These are phyloP conservation scores for Diplocarpon rosae DNA, from an alignment of 2,329 filamentous ascomycete species.

Conservation along the genomic window DNA sequence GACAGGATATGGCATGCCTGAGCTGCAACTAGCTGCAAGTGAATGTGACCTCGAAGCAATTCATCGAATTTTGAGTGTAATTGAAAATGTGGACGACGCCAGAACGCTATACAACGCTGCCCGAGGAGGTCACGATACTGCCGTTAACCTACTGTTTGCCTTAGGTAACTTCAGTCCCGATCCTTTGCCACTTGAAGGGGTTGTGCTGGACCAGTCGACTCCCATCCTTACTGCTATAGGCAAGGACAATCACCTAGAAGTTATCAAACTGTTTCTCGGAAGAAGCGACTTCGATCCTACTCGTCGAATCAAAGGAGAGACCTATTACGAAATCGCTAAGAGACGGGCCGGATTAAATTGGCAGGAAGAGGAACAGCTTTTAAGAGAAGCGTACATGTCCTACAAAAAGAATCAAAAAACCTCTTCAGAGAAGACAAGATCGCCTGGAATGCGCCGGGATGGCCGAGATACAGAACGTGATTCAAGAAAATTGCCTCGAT, in stretches of 20 bases:
- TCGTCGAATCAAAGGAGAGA: conserved; percentile 59
- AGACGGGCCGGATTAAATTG: conserved; percentile 77
- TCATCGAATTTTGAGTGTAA: conserved; percentile 47
- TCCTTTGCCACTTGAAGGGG: conserved; percentile 49
- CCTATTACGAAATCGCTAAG: conserved; percentile 80
- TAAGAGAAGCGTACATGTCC: conserved; percentile 66
- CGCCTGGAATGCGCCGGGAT: conserved; percentile 35
- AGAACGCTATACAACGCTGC: conserved; percentile 86
- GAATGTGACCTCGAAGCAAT: conserved; percentile 52
- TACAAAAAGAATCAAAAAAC: conserved; percentile 42
- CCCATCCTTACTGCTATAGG: conserved; percentile 93
- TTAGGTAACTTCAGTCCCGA: conserved; percentile 49
- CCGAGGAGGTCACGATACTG: conserved; percentile 71
- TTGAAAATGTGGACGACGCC: conserved; percentile 53
- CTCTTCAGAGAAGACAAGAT: conserved; percentile 37
- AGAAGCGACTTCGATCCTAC: conserved; percentile 76
- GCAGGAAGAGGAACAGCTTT: conserved; percentile 73
- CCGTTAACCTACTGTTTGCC: conserved; percentile 33
- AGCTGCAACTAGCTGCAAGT: conserved; percentile 36
- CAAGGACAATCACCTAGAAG: conserved; percentile 75
- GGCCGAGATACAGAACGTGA: conserved; percentile 27
- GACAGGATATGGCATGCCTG: conserved; percentile 29
- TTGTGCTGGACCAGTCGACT: conserved; percentile 63
- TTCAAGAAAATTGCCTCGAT: conserved; percentile 10
- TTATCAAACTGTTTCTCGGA: conserved; percentile 68